These are phyloP conservation scores for Fusarium subglutinans DNA, from an alignment of 2,329 filamentous ascomycete genomes.

Conservation along the genomic window DNA sequence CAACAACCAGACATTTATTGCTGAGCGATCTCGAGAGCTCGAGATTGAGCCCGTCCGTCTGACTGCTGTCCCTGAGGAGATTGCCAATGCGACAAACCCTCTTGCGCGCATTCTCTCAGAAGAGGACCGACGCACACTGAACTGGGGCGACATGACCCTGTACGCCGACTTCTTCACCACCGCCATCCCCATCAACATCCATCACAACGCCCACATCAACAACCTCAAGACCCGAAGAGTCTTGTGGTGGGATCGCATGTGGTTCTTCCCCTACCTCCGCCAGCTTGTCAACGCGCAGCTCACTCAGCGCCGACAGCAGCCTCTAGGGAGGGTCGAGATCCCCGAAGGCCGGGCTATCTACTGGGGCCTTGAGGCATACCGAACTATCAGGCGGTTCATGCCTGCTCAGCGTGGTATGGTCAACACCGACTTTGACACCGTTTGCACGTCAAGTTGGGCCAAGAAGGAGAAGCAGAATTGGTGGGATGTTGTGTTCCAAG, in stretches of 20 bases:
- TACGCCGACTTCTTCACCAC: conserved; percentile 38
- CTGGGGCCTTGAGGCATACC: conserved; percentile 25
- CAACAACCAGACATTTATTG: conserved; percentile 22
- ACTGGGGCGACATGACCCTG: conserved; percentile 37
- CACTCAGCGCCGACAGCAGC: conserved; percentile 4
- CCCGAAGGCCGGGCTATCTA: conserved; percentile 14
- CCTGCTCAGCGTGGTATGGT: background rate
- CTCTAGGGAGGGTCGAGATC: conserved; percentile 3
- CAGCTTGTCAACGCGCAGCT: conserved; percentile 19
- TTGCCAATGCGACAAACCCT: conserved; percentile 18
- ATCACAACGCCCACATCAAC: conserved; percentile 37
- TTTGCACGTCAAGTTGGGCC: conserved; percentile 13
- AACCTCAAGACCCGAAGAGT: conserved; percentile 23
- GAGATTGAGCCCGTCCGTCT: conserved; percentile 31
- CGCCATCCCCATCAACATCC: conserved; percentile 33
- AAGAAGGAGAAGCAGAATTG: conserved; percentile 24
- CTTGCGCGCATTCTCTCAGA: background rate
- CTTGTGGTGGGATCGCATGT: conserved; percentile 36
- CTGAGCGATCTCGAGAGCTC: conserved; percentile 16
- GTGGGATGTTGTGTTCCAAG: conserved; percentile 21
- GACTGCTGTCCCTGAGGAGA: conserved; percentile 22
- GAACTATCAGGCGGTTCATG: conserved; percentile 21
- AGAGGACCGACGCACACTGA: background rate
- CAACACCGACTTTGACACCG: background rate
- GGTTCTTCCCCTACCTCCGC: conserved; percentile 35